A percentile compares a stretch with the other conserved stretches of the same genome.
Evolutionary conservation across 106 monocot genomes (phyloP).

Genomic region (Dioscorea alata): DNA sequence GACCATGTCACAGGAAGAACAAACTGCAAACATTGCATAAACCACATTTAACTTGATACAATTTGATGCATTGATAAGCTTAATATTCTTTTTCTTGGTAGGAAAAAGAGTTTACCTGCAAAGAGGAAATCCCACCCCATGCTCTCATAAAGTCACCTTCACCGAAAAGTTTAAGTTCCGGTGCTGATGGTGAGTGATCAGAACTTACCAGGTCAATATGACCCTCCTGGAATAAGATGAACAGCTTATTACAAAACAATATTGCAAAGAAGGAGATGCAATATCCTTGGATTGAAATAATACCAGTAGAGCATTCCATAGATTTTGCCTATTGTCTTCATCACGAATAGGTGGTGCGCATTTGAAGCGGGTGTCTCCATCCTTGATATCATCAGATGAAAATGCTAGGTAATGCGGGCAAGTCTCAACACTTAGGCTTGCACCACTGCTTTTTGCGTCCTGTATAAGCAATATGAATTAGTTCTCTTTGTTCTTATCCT

Average conservation of each 20-base stretch:
- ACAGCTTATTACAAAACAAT: not conserved
- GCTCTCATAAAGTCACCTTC: slow-evolving; percentile 90
- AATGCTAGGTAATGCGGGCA: slow-evolving; percentile 96
- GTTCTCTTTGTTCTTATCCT: too few species aligned
- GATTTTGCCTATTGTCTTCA: slow-evolving; percentile 49
- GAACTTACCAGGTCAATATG: slow-evolving; percentile 94
- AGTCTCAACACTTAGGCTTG: slow-evolving; percentile 87
- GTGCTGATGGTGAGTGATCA: slow-evolving; percentile 88
- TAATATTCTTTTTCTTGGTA: not conserved
- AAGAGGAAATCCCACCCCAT: slow-evolving; percentile 97
- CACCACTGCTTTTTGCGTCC: slow-evolving; percentile 74
- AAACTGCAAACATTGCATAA: slow-evolving; percentile 48
- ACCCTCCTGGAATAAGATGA: slow-evolving; percentile 41
- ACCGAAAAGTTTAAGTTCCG: slow-evolving; percentile 77
- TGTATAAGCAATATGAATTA: slow-evolving; percentile 5
- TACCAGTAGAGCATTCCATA: slow-evolving; percentile 91
- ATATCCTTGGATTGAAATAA: not conserved
- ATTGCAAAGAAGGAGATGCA: not conserved
- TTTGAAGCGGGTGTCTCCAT: slow-evolving; percentile 96
- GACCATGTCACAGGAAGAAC: slow-evolving; percentile 92
- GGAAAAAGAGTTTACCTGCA: slow-evolving; percentile 43
- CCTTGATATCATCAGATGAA: slow-evolving; percentile 70
- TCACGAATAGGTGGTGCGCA: slow-evolving; percentile 95
- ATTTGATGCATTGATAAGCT: not conserved
- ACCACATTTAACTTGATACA: not conserved